These are phyloP conservation scores for Cyanidiococcus yangmingshanensis DNA, from an alignment of 23 red algal species.

Conservation along the genomic window DNA sequence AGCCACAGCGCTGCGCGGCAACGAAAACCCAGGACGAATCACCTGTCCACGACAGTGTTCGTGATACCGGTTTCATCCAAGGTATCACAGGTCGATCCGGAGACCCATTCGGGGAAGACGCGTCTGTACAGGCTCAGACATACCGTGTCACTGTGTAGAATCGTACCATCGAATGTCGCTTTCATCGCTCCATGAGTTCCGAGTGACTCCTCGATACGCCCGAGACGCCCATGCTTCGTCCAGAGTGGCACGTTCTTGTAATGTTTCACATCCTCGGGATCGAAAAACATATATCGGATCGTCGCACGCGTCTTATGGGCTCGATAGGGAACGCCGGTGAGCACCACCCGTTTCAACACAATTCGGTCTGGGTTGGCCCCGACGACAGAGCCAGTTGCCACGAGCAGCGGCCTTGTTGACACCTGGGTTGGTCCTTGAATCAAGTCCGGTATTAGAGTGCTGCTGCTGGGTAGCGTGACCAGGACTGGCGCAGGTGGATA, in stretches of 20 bases:
- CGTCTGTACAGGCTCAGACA: constrained; percentile 90
- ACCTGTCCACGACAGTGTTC: too few relatives aligned
- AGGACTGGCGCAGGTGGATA: constrained; percentile 80
- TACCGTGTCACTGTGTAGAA: constrained; percentile 73
- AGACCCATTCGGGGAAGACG: constrained; percentile 41
- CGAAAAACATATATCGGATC: constrained; percentile 88
- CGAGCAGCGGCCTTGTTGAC: neutral
- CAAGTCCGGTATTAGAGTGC: neutral
- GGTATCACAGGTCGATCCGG: neutral
- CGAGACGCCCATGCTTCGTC: constrained; percentile 74
- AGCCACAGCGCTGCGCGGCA: too few relatives aligned
- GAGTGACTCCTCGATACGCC: constrained; percentile 75
- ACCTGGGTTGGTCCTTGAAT: constrained; percentile 12
- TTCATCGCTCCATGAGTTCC: constrained; percentile 95
- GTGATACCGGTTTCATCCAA: neutral
- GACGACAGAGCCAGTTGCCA: constrained; percentile 55
- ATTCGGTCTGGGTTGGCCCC: constrained; percentile 73
- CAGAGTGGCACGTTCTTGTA: constrained; percentile 72
- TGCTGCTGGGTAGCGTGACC: constrained; percentile 3
- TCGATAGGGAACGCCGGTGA: constrained; percentile 80
- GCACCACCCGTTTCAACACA: constrained; percentile 82
- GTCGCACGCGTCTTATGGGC: constrained; percentile 57
- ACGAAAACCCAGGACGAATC: too few relatives aligned
- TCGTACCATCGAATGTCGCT: constrained; percentile 64
- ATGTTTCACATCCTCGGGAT: constrained; percentile 86